Evolutionary conservation across 2,329 filamentous ascomycete genomes (phyloP), one percentile per base, ranked within the genome.

Genomic region (Zarea fungicola): DNA sequence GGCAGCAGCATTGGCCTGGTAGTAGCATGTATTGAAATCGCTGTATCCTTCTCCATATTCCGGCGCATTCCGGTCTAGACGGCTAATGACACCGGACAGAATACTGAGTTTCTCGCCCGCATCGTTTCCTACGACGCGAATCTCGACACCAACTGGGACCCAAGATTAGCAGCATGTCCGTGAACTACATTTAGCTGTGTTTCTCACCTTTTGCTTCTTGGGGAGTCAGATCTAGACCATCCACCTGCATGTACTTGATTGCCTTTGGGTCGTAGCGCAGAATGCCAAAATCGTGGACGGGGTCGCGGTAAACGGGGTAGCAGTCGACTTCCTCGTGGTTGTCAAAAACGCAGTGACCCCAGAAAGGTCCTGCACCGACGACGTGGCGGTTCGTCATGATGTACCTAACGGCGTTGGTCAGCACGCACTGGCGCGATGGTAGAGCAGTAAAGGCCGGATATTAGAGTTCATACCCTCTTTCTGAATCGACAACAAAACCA

Each of bases 21-120:
- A 97, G 74, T 99, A 99, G 65, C 95, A 84, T 42, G 80, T 85
- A 65, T 86, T 99, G 80, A 99, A 99, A 65, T 99, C 93, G 67
- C 91, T 93, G 67, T 99, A 99, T 23, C 93, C 93, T 55, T 97
- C 93, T 49, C 92, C 92, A 59, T 99, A 97, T 62, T 99, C 93
- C 14, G 93, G 93, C 2, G 95, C 95, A 68, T 99, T 99, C 58
- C 93, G 83, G 62, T 99, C 93, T 52, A 99, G 75, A 60, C 93
- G 84, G 70, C 90, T 96, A 65, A 99, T 99, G 49, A 99, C 92
- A 60, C 93, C 93, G 6, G 93, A 97, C 51, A 99, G 74, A 59
- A 99, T 99, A 74, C 90, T 96, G 58, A 99, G 82, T 71, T 99
- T 99, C 67, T 99, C 93, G 56, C 93, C 93, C 25, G 93, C 93